These are phyloP conservation scores for Rhodomyrtus psidioides DNA, from an alignment of 441 rosid genomes.

Conservation along the genomic window DNA sequence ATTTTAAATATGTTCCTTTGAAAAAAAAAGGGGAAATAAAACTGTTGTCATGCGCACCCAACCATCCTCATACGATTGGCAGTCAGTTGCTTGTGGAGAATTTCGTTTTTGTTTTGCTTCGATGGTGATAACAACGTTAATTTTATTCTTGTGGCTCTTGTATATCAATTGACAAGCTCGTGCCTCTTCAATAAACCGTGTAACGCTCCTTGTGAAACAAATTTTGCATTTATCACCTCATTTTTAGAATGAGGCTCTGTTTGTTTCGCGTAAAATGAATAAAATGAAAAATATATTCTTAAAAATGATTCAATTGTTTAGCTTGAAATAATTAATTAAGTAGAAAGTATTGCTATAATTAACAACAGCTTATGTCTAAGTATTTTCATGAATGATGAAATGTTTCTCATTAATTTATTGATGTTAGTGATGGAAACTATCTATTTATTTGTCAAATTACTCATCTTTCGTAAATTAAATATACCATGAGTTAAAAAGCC, in stretches of 20 bases:
- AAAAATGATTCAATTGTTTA: neutral
- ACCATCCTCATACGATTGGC: neutral
- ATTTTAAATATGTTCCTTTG: too few relatives aligned
- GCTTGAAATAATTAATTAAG: neutral
- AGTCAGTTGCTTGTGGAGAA: neutral
- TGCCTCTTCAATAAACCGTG: neutral
- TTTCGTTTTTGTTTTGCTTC: neutral
- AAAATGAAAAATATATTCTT: neutral
- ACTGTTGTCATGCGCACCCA: too few relatives aligned
- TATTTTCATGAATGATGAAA: neutral
- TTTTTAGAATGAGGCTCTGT: neutral
- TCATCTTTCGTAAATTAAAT: neutral
- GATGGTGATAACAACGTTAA: neutral
- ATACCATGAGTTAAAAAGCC: neutral
- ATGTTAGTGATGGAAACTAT: neutral
- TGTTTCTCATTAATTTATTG: neutral
- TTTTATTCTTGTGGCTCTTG: neutral
- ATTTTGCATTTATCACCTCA: neutral
- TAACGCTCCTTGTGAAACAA: rapidly evolving
- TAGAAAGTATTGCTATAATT: neutral
- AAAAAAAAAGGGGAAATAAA: too few relatives aligned
- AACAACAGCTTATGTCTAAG: neutral
- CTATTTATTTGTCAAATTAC: too few relatives aligned
- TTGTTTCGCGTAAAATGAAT: neutral
- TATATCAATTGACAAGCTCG: neutral